These are phyloP conservation scores for Leishmania guyanensis DNA, from an alignment of 208 protist genomes.

Conservation along the genomic window DNA sequence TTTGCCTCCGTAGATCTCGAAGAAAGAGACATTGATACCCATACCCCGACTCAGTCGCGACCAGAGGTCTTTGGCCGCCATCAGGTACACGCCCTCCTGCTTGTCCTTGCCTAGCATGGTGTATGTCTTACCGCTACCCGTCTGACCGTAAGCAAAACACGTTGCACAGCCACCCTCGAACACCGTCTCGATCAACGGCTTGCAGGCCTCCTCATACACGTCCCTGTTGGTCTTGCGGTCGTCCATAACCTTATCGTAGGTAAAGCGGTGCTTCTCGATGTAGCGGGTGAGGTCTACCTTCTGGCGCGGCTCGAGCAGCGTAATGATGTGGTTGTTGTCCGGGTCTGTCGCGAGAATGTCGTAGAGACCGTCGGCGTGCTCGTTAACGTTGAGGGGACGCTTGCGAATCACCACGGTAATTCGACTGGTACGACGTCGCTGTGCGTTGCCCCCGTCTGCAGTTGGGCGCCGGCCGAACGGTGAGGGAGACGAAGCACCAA, in stretches of 20 bases:
- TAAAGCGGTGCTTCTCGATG: conserved; percentile 96
- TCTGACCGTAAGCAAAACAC: conserved; percentile 94
- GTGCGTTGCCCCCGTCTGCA: conserved; percentile 20
- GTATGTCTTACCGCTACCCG: conserved; percentile 93
- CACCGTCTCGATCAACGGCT: conserved; percentile 90
- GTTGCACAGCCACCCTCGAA: conserved; percentile 92
- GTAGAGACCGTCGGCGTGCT: conserved; percentile 76
- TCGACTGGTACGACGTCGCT: conserved; percentile 60
- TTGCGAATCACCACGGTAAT: conserved; percentile 93
- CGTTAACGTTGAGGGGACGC: conserved; percentile 83
- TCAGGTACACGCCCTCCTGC: conserved; percentile 82
- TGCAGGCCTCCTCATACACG: conserved; percentile 91
- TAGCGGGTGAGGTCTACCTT: conserved; percentile 97
- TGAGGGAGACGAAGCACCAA: conserved; percentile 54
- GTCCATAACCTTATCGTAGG: conserved; percentile 96
- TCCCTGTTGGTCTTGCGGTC: conserved; percentile 90
- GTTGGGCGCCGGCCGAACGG: conserved; percentile 41
- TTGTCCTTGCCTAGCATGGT: conserved; percentile 91
- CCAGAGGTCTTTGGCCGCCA: conserved; percentile 81
- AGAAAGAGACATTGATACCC: conserved; percentile 76
- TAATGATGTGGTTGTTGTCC: conserved; percentile 77
- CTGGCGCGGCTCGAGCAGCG: conserved; percentile 87
- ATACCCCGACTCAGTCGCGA: conserved; percentile 63
- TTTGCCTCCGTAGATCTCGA: conserved; percentile 89
- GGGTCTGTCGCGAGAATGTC: conserved; percentile 91